phyloP scores from a whole-genome alignment of 495 filamentous ascomycete species.

The Echria macrotheca region DNA sequence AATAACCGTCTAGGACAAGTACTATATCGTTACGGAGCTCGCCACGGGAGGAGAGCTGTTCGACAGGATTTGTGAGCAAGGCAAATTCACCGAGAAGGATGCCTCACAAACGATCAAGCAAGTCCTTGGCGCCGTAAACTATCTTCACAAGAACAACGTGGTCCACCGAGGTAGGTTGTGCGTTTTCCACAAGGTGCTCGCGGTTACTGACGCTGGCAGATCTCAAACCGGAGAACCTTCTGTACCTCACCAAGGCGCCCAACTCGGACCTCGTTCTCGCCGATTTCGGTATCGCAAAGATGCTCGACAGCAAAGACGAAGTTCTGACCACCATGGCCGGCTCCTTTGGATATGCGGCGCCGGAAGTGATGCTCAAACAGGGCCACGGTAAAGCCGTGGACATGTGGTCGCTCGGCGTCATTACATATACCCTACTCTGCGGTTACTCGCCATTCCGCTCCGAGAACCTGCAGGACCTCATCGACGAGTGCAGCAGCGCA shows the following conservation, averaged over 20 bases:
- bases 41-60: conserved; percentile 96
- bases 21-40: conserved; percentile 97
- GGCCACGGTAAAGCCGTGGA: conserved; percentile 99
- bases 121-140: conserved; percentile 90
- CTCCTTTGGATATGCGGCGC: conserved; percentile 96
- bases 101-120: conserved; percentile 94
- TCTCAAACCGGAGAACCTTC: conserved; percentile 95
- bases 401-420: conserved; percentile 98
- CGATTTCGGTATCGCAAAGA: conserved; percentile 98
- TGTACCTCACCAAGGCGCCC: conserved; percentile 75
- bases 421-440: conserved; percentile 98
- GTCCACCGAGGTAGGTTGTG: conserved; percentile 76
- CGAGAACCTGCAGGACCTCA: conserved; percentile 87
- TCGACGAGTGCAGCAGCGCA: conserved; percentile 89
- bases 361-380: conserved; percentile 96
- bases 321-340: conserved; percentile 98
- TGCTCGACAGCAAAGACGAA: conserved; percentile 83
- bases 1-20: conserved; percentile 99
- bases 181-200: too few species aligned
- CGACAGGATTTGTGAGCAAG: conserved; percentile 96
- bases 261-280: conserved; percentile 86
- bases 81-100: conserved; percentile 98
- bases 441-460: conserved; percentile 97
- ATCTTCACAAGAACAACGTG: conserved; percentile 90
- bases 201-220: conserved; percentile 46